phyloP scores from a whole-genome alignment of 768 basidiomycete species.

The Leccinum incarnatum region DNA sequence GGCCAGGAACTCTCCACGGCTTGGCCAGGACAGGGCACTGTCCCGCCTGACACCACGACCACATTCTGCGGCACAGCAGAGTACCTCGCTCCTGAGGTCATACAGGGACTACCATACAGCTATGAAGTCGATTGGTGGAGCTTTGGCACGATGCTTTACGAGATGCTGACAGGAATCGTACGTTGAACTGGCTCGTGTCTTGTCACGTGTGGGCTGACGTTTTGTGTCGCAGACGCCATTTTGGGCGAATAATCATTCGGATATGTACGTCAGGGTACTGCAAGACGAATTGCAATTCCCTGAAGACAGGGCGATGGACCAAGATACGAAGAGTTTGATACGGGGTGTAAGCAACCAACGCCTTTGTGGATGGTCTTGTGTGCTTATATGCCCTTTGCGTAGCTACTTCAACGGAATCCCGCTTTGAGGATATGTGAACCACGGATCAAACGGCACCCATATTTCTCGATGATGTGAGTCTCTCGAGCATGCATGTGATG shows the following conservation, averaged over 20 bases:
- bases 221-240: constrained; percentile 68
- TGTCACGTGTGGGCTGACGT: constrained; percentile 17
- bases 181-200: constrained; percentile 20
- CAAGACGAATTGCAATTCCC: constrained; percentile 90
- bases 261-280: constrained; percentile 92
- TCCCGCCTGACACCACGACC: constrained; percentile 62
- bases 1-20: constrained; percentile 50
- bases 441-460: constrained; percentile 89
- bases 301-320: constrained; percentile 88
- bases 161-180: constrained; percentile 95
- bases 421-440: constrained; percentile 88
- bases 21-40: constrained; percentile 55
- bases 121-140: constrained; percentile 99
- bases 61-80: constrained; percentile 97
- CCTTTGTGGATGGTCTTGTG: background rate
- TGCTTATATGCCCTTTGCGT: constrained; percentile 13
- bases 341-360: constrained; percentile 69
- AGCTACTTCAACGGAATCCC: constrained; percentile 94
- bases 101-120: constrained; percentile 84
- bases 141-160: constrained; percentile 95
- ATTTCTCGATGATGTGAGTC: constrained; percentile 90
- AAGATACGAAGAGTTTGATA: constrained; percentile 92
- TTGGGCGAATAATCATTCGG: constrained; percentile 89
- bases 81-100: constrained; percentile 95
- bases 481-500: constrained; percentile 13